Evolutionary conservation across 2,329 filamentous ascomycete species (phyloP), one percentile per base, ranked within the genome.

Genomic region (Talaromyces amestolkiae): DNA sequence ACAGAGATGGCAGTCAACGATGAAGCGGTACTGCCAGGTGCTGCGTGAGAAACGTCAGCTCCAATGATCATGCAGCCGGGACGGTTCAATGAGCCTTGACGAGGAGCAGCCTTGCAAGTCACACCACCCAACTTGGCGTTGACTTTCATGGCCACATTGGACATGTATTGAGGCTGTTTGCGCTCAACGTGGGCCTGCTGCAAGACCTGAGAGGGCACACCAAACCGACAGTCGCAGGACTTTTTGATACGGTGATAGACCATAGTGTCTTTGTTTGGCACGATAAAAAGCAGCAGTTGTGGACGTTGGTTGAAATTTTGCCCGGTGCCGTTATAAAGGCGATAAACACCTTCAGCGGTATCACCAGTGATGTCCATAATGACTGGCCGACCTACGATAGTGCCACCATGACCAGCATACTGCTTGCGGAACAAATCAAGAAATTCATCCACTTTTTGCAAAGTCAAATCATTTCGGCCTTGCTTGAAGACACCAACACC

Each of bases 81-180:
- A 59, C 77, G 73, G 24, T 78, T 53, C 13, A 78, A 72, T 72
- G 77, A 61, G 68, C 74, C 43, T 73, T 82, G 61, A 81, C 74
- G 75, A 2, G 79, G 74, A n/a, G 82, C 71, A 2, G 81, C 82
- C 60, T 82, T 77, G 67, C 80, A 88, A 0, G 92, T 97, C 0
- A 87, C 85, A 6, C 95, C 95, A 15, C 95, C 95, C 2, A 99
- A 85, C 81, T 99, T 99, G 3, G 92, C 91, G 72, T 99, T 98
- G 69, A 99, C 88, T 81, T 99, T 99, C 92, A 99, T 95, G 69
- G 88, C 86, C 0, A 99, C 92, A 68, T 99, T 99, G 0, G 91
- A 95, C 72, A 91, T 90, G 78, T 98, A 98, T 72, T 99, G 95
- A 0, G 85, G 84, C 24, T 90, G 87, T 17, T 86, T 86, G 74